Percentiles rank a stretch among this genome's conserved stretches.
Conservation (phyloP, 176 grass and related monocot species). For the Phoenix roebelenii region DNA sequence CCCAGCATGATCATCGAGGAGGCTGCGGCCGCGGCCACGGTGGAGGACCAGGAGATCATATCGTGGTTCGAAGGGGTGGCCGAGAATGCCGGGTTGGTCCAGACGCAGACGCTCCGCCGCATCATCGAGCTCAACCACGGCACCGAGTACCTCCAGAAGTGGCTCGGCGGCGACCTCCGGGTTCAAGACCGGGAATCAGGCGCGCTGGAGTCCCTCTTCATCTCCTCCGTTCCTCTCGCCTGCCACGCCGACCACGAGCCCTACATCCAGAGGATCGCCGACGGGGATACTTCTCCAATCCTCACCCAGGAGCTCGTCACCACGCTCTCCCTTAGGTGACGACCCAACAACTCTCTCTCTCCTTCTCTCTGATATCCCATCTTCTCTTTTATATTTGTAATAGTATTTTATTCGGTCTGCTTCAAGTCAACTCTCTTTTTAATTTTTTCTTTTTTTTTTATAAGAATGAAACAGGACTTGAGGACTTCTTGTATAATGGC, state of each 20-base stretch:
- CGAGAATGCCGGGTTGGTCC: conserved; percentile 1
- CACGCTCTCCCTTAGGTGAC: conserved; percentile 21
- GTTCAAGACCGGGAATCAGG: not conserved
- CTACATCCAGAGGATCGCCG: conserved; percentile 23
- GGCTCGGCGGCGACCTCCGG: not conserved
- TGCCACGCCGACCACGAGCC: conserved; percentile 15
- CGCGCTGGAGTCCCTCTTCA: conserved; percentile 14
- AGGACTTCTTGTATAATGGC: too few relatives aligned
- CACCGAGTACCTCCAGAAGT: conserved; percentile 20
- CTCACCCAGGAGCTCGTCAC: conserved; percentile 19
- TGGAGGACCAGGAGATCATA: not conserved
- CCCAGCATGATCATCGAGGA: not conserved
- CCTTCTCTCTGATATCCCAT: too few relatives aligned
- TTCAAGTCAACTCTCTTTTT: too few relatives aligned
- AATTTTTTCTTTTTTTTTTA: too few relatives aligned
- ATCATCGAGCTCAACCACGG: conserved; percentile 16
- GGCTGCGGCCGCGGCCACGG: not conserved
- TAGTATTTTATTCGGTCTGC: too few relatives aligned
- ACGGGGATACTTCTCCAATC: conserved; percentile 1
- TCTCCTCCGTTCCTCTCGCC: conserved; percentile 16
- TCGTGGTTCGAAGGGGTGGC: conserved; percentile 14
- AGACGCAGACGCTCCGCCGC: conserved; percentile 14
- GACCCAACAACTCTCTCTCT: too few relatives aligned
- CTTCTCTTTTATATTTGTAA: too few relatives aligned
- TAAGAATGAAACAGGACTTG: too few relatives aligned